A percentile compares a stretch with the other conserved stretches of the same genome.
Conservation (phyloP, 2,329 filamentous ascomycete species). For the Alternaria gansuensis region DNA sequence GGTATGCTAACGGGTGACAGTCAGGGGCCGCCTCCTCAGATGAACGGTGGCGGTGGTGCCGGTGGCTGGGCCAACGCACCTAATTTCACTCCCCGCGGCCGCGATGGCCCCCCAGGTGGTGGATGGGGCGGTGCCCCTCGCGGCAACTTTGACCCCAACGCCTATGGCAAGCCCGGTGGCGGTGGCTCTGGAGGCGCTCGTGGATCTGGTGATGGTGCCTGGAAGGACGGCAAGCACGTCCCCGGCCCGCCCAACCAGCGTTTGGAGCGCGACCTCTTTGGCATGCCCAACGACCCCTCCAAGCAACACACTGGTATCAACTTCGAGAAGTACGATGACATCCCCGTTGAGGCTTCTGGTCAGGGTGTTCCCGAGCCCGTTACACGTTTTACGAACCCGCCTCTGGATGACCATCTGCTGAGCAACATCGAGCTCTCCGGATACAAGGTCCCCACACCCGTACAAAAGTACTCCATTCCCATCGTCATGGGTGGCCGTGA, state of each 20-base stretch:
- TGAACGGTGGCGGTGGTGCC: slow-evolving; percentile 69
- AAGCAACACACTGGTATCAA: slow-evolving; percentile 99
- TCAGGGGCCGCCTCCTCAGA: slow-evolving; percentile 43
- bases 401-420: slow-evolving; percentile 91
- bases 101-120: slow-evolving; percentile 42
- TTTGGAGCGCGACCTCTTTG: slow-evolving; percentile 94
- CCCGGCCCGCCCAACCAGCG: slow-evolving; percentile 87
- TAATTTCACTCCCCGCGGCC: slow-evolving; percentile 63
- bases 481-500: slow-evolving; percentile 98
- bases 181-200: slow-evolving; percentile 66
- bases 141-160: slow-evolving; percentile 68
- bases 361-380: slow-evolving; percentile 93
- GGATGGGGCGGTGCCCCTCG: slow-evolving; percentile 53
- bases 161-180: slow-evolving; percentile 65
- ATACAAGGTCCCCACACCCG: slow-evolving; percentile 95
- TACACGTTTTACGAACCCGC: slow-evolving; percentile 89
- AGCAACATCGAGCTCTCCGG: slow-evolving; percentile 91
- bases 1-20: slow-evolving; percentile 35
- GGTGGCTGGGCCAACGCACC: slow-evolving; percentile 68
- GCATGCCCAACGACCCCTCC: slow-evolving; percentile 85
- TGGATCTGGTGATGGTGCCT: slow-evolving; percentile 93
- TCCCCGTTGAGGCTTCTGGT: slow-evolving; percentile 96
- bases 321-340: slow-evolving; percentile 99
- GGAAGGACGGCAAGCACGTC: slow-evolving; percentile 96
- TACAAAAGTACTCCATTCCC: slow-evolving; percentile 99